A percentile compares a stretch with the other conserved stretches of the same genome.
phyloP scores from a whole-genome alignment of 2,329 filamentous ascomycete genomes.

The Hymenoscyphus repandus region DNA sequence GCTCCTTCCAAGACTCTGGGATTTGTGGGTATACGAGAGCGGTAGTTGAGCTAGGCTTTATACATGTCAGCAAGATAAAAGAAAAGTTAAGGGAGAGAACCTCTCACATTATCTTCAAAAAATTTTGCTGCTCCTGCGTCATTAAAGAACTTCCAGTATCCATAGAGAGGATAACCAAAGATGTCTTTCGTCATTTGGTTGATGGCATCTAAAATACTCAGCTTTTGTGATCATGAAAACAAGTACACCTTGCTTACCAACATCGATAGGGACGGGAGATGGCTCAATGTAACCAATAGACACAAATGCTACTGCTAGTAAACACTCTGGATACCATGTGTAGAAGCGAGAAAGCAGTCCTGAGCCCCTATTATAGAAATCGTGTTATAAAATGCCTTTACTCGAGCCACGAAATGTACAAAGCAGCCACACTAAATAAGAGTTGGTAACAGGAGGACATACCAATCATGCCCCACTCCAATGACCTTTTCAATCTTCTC shows the following conservation, averaged over 20 bases:
- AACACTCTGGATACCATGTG: conserved; percentile 8
- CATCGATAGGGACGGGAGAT: neutral
- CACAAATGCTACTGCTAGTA: conserved; percentile 9
- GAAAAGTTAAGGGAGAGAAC: neutral
- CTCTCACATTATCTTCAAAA: neutral
- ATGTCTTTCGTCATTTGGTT: conserved; percentile 7
- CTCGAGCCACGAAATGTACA: neutral
- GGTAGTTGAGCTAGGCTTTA: neutral
- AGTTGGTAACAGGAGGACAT: neutral
- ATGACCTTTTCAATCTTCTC: conserved; percentile 11
- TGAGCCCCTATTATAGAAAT: conserved; percentile 6
- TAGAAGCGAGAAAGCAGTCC: conserved; percentile 13
- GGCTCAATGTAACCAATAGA: conserved; percentile 9
- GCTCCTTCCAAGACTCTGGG: neutral
- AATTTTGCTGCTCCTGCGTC: conserved; percentile 10
- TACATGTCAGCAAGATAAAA: neutral
- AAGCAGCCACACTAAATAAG: neutral
- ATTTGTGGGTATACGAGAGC: neutral
- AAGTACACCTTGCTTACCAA: neutral
- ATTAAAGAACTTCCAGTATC: conserved; percentile 16
- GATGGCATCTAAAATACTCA: conserved; percentile 1
- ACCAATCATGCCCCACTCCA: conserved; percentile 16
- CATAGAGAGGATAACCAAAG: conserved; percentile 12
- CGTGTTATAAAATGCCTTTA: neutral
- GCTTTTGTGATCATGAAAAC: neutral